Evolutionary conservation across 495 filamentous ascomycete species (phyloP), one percentile per base, ranked within the genome.

Genomic region (Entonaema liquescens): DNA sequence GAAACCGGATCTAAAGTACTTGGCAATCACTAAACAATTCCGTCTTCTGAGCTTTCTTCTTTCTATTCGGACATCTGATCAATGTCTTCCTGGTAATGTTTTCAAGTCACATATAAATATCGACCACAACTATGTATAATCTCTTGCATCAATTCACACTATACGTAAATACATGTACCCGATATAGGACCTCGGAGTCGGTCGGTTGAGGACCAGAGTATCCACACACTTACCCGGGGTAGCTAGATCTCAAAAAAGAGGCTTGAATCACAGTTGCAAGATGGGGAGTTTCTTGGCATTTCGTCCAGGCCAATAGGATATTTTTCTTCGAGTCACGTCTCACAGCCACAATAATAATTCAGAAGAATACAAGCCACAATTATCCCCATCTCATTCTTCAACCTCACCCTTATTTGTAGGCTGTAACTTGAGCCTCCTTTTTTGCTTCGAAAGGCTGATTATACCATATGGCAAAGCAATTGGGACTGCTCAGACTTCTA

Each of bases 131-230:
- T 31, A 8, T 44, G 3, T 47, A 47, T 21, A 21, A 47, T 33
- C 31, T 33, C 31, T 33, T n/a, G n/a, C n/a, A n/a, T n/a, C n/a
- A n/a, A n/a, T n/a, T n/a, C n/a, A n/a, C n/a, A n/a, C n/a, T n/a
- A n/a, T n/a, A n/a, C n/a, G n/a, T n/a, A n/a, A n/a, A n/a, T n/a
- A n/a, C n/a, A 61, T 17, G 8, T 23, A 42, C 53, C 66, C 53
- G 59, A 59, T 59, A 40, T 68, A 62, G 23, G 53, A 69, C 66
- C 66, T 69, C 66, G 66, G 66, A 33, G 29, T 47, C 28, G 19
- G 19, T 68, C 65, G 65, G 65, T 62, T 62, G 29, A 38, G 49
- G 36, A 35, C 58, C 23, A n/a, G 35, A 23, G 21, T 13, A 17
- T 13, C 35, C 11, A 53, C 23, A 47, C 15, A 11, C 44, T 62